Evolutionary conservation across 345 rosid genomes (phyloP).

Genomic region (Bretschneidera sinensis): DNA sequence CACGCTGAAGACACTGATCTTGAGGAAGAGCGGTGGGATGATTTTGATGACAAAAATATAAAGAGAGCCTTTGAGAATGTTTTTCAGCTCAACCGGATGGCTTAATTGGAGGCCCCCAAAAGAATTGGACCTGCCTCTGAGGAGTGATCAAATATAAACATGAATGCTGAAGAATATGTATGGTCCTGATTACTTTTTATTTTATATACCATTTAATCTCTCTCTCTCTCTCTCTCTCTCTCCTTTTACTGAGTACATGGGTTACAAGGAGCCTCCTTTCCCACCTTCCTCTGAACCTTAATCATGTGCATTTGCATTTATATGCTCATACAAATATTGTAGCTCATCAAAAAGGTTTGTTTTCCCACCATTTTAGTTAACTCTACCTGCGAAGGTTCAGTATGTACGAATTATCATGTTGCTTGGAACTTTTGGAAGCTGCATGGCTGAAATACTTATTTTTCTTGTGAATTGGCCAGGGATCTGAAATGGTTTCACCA

Average conservation of each 20-base stretch:
- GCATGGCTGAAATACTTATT: slow-evolving; percentile 4
- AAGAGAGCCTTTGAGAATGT: slow-evolving; percentile 57
- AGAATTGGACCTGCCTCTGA: slow-evolving; percentile 36
- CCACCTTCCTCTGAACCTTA: neutral
- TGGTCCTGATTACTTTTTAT: slow-evolving; percentile 20
- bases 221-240: no score
- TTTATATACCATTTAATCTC: slow-evolving; percentile 3
- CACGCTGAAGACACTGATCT: slow-evolving; percentile 28
- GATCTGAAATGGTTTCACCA: slow-evolving; percentile 39
- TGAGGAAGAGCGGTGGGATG: slow-evolving; percentile 74
- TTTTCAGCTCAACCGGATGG: slow-evolving; percentile 62
- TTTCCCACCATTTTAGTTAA: no score
- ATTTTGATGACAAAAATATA: slow-evolving; percentile 54
- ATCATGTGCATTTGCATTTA: neutral
- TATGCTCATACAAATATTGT: neutral
- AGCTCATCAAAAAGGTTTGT: no score
- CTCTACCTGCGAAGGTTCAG: neutral
- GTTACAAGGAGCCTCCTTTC: neutral
- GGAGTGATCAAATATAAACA: slow-evolving; percentile 50
- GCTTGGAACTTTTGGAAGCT: slow-evolving; percentile 2
- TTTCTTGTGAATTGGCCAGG: slow-evolving; percentile 28
- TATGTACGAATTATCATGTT: slow-evolving; percentile 14
- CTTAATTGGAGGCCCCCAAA: slow-evolving; percentile 49
- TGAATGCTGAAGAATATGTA: slow-evolving; percentile 32
- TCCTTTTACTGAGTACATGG: slow-evolving; percentile 8